Evolutionary conservation across 2,329 filamentous ascomycete genomes (phyloP).

Genomic region (Penicillium sp.): DNA sequence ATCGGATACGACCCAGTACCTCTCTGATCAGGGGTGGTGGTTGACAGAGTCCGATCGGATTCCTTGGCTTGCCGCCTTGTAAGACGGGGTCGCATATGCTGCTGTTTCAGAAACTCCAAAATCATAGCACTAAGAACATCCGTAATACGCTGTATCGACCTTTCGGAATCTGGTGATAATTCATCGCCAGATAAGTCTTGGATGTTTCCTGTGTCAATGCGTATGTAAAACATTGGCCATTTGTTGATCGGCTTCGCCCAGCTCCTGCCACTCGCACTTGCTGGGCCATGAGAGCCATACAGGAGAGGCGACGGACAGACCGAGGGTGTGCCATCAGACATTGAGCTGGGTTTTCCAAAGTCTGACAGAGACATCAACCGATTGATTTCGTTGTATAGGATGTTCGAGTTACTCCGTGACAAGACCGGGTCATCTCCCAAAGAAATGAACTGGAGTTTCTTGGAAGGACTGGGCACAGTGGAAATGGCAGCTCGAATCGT

Average conservation of each 20-base stretch:
- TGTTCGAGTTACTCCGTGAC: slow-evolving; percentile 56
- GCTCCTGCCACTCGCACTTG: slow-evolving; percentile 52
- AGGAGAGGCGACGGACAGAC: slow-evolving; percentile 24
- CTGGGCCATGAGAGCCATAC: slow-evolving; percentile 13
- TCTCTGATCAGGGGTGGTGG: slow-evolving; percentile 1
- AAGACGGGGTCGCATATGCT: slow-evolving; percentile 63
- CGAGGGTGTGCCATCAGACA: slow-evolving; percentile 1
- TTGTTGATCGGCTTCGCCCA: slow-evolving; percentile 67
- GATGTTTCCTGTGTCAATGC: slow-evolving; percentile 54
- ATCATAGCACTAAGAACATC: slow-evolving; percentile 68
- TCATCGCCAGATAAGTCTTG: slow-evolving; percentile 39
- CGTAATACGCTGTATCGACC: slow-evolving; percentile 55
- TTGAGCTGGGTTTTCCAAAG: slow-evolving; percentile 65
- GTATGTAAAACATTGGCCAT: slow-evolving; percentile 89
- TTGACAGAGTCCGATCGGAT: slow-evolving; percentile 2
- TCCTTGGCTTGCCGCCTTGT: slow-evolving; percentile 18
- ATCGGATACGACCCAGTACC: not conserved
- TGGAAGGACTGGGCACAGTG: slow-evolving; percentile 66
- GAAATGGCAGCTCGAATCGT: slow-evolving; percentile 71
- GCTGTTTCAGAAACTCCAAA: slow-evolving; percentile 70
- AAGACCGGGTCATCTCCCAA: slow-evolving; percentile 68
- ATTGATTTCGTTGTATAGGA: slow-evolving; percentile 78
- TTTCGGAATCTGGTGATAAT: slow-evolving; percentile 32
- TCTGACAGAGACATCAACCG: slow-evolving; percentile 70
- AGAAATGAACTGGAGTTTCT: slow-evolving; percentile 75